Evolutionary conservation across 2,329 filamentous ascomycete species (phyloP).

Genomic region (Thermochaetoides dissita): DNA sequence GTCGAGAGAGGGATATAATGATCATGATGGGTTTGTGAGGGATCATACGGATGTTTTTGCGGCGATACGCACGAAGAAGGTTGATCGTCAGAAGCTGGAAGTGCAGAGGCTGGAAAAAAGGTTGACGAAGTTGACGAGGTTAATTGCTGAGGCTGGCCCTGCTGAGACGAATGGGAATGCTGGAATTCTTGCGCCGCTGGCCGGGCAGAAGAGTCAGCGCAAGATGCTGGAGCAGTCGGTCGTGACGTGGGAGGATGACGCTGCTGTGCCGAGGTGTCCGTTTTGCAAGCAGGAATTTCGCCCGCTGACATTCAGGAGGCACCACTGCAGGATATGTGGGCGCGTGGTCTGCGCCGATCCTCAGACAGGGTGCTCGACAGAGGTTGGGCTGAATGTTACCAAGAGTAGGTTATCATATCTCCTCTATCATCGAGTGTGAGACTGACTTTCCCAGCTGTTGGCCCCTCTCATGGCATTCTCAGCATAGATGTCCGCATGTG

Average conservation of each 20-base stretch:
- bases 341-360: constrained; percentile 84
- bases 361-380: constrained; percentile 68
- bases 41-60: constrained; percentile 63
- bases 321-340: constrained; percentile 90
- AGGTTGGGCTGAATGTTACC: constrained; percentile 67
- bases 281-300: constrained; percentile 96
- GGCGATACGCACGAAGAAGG: constrained; percentile 55
- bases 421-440: no score
- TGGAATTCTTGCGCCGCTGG: constrained; percentile 45
- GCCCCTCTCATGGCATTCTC: constrained; percentile 29
- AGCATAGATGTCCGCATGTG: constrained; percentile 82
- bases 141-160: constrained; percentile 62
- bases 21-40: constrained; percentile 57
- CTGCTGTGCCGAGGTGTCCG: constrained; percentile 64
- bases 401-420: constrained; percentile 23
- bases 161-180: constrained; percentile 40
- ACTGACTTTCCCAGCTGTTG: no score
- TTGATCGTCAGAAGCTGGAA: constrained; percentile 78
- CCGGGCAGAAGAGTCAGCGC: constrained; percentile 59
- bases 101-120: constrained; percentile 83
- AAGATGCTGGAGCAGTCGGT: constrained; percentile 81
- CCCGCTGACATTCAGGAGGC: constrained; percentile 79
- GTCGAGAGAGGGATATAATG: constrained; percentile 87
- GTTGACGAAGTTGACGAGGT: constrained; percentile 73
- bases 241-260: constrained; percentile 90